Percentiles rank a stretch among this genome's conserved stretches.
Evolutionary conservation across 208 protist species (phyloP).

Genomic region (Acanthamoeba royreba): DNA sequence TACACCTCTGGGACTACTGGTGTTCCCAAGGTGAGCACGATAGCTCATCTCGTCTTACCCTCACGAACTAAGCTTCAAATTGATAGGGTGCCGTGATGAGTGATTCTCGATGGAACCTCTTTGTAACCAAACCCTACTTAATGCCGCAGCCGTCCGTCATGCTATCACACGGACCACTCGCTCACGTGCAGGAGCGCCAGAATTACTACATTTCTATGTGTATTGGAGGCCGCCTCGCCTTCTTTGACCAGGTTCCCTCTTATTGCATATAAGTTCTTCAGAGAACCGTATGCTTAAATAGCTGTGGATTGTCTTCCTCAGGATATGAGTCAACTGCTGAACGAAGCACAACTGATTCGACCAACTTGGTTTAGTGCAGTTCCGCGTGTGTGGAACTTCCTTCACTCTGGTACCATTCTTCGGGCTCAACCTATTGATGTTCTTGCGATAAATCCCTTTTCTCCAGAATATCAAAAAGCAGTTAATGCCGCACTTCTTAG

Average conservation of each 20-base stretch:
- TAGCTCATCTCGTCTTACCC: background rate
- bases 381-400: background rate
- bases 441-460: background rate
- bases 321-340: background rate
- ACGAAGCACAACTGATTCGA: background rate
- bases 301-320: too few species aligned
- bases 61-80: background rate
- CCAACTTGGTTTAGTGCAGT: background rate
- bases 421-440: background rate
- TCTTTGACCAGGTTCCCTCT: background rate
- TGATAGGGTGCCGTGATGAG: background rate
- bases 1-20: conserved; percentile 57
- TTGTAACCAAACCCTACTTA: background rate
- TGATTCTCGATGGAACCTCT: background rate
- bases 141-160: background rate
- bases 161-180: background rate
- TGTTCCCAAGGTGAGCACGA: background rate
- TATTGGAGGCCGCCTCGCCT: background rate
- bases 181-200: background rate
- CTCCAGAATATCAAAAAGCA: background rate
- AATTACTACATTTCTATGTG: conserved; percentile 8
- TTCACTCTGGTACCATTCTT: background rate
- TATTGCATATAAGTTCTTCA: too few species aligned
- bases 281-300: too few species aligned
- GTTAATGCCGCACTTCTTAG: background rate